A percentile compares a stretch with the other conserved stretches of the same genome.
phyloP scores from a whole-genome alignment of 2,329 filamentous ascomycete genomes.

The Aspergillus pseudoglaucus region DNA sequence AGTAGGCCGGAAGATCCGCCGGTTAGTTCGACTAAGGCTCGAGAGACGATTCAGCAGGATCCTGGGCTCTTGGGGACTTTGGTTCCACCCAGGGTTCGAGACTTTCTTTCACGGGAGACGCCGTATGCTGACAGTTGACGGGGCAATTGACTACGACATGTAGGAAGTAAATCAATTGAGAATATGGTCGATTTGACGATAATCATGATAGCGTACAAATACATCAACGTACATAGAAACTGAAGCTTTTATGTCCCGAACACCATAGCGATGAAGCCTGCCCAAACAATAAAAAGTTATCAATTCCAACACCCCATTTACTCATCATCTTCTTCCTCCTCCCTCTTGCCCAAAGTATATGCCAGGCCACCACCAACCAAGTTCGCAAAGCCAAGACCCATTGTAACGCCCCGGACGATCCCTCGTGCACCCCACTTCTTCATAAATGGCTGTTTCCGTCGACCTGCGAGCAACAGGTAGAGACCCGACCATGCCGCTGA shows the following conservation, averaged over 20 bases:
- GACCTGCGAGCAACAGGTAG: constrained; percentile 56
- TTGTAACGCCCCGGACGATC: constrained; percentile 39
- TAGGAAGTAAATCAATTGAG: not conserved
- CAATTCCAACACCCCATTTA: constrained; percentile 1
- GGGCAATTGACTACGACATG: not conserved
- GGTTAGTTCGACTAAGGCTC: constrained; percentile 40
- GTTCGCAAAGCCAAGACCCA: constrained; percentile 42
- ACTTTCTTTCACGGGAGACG: constrained; percentile 26
- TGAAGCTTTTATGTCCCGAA: not conserved
- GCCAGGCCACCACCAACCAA: constrained; percentile 41
- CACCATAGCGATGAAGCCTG: not conserved
- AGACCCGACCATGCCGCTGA: constrained; percentile 60
- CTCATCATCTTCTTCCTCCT: constrained; percentile 28
- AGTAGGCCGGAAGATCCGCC: constrained; percentile 27
- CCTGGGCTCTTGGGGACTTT: constrained; percentile 28
- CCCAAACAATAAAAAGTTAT: not conserved
- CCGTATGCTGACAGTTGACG: constrained; percentile 20
- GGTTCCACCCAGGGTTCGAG: constrained; percentile 27
- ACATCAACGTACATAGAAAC: not conserved
- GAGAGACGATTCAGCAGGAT: constrained; percentile 28
- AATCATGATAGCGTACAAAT: not conserved
- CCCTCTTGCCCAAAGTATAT: constrained; percentile 39
- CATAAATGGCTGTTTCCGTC: constrained; percentile 46
- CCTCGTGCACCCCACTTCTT: constrained; percentile 42
- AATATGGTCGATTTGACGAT: not conserved